These are phyloP conservation scores for Yamadazyma sp. DNA, from an alignment of 1,139 yeast genomes.

Conservation along the genomic window DNA sequence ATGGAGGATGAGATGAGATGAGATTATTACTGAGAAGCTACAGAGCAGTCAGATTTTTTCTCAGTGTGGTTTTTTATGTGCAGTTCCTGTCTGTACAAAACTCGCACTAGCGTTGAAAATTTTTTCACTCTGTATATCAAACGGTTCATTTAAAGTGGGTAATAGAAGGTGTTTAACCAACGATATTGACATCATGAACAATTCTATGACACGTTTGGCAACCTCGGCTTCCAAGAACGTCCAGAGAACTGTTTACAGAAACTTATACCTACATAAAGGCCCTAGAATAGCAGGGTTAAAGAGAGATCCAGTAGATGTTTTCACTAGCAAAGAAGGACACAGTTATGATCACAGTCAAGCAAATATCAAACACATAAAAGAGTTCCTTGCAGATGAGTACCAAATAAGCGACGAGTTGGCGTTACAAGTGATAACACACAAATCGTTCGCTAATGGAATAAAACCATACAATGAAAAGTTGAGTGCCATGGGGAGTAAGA, in stretches of 20 bases:
- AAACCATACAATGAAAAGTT: constrained; percentile 88
- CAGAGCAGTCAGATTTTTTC: neutral
- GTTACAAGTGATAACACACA: constrained; percentile 84
- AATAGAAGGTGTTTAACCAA: neutral
- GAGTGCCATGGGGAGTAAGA: constrained; percentile 73
- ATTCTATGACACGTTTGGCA: neutral
- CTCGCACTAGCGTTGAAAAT: constrained; percentile 5
- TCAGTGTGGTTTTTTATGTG: neutral
- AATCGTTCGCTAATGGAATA: constrained; percentile 88
- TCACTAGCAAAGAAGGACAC: constrained; percentile 58
- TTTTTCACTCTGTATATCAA: constrained; percentile 2
- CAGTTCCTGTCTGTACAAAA: neutral
- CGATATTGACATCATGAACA: neutral
- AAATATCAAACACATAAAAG: constrained; percentile 49
- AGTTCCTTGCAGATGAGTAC: constrained; percentile 44
- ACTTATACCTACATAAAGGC: constrained; percentile 51
- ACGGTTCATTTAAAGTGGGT: neutral
- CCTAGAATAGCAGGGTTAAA: constrained; percentile 70
- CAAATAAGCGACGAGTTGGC: constrained; percentile 54
- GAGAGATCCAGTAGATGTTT: constrained; percentile 68
- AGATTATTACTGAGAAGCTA: neutral
- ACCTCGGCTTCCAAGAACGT: neutral
- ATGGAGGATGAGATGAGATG: constrained; percentile 5
- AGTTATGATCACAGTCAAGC: constrained; percentile 60
- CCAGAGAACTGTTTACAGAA: constrained; percentile 14